Percentiles rank a stretch among this genome's conserved stretches.
phyloP scores from a whole-genome alignment of 78 protist genomes.

The Creolimax fragrantissima region DNA sequence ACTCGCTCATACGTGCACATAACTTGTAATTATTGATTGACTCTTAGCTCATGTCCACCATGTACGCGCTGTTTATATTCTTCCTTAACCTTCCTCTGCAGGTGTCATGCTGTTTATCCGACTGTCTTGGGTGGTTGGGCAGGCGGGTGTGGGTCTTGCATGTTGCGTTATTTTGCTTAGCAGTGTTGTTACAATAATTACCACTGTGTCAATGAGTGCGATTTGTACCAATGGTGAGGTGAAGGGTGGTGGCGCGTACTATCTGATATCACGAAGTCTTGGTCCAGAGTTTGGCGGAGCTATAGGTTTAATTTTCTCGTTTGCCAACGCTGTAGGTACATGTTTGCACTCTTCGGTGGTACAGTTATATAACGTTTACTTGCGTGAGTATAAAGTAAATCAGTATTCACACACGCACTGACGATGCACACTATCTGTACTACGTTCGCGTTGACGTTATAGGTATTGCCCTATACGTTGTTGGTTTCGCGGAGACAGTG shows the following conservation, averaged over 20 bases:
- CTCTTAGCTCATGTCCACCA: neutral
- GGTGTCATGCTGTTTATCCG: slow-evolving; percentile 53
- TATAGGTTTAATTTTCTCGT: slow-evolving; percentile 53
- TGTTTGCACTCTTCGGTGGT: neutral
- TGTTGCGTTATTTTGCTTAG: neutral
- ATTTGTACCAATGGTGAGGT: slow-evolving; percentile 77
- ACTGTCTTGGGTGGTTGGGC: slow-evolving; percentile 62
- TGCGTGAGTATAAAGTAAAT: too few relatives aligned
- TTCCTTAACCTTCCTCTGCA: neutral
- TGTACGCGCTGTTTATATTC: neutral
- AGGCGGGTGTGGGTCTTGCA: slow-evolving; percentile 32
- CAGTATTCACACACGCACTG: too few relatives aligned
- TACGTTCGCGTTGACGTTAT: neutral
- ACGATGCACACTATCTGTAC: too few relatives aligned
- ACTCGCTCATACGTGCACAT: neutral
- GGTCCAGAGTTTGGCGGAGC: slow-evolving; percentile 73
- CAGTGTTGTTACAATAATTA: slow-evolving; percentile 29
- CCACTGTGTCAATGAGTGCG: slow-evolving; percentile 69
- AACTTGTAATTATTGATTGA: neutral
- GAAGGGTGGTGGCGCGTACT: slow-evolving; percentile 73
- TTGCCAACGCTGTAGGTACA: slow-evolving; percentile 40
- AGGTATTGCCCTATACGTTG: slow-evolving; percentile 34
- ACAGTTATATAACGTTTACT: too few relatives aligned
- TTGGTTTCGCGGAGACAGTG: slow-evolving; percentile 49
- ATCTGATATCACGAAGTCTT: slow-evolving; percentile 49